Conservation (phyloP, 2,329 filamentous ascomycete genomes). For the Pseudogymnoascus sp. region DNA sequence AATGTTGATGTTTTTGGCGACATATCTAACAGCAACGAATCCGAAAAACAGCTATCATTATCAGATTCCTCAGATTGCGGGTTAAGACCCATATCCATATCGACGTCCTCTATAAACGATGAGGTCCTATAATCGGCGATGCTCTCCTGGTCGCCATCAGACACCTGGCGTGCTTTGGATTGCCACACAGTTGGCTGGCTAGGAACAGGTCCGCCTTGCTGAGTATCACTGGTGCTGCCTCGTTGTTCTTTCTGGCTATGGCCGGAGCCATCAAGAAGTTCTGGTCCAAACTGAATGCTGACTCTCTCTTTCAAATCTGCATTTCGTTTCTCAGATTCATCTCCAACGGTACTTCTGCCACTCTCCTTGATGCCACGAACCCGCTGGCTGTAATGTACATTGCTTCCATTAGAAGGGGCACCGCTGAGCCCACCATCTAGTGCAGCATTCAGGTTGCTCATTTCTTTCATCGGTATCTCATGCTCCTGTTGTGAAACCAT, state of each 20-base stretch:
- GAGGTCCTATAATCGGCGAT: background rate
- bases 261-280: background rate
- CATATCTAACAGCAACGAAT: background rate
- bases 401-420: too few relatives aligned
- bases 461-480: too few relatives aligned
- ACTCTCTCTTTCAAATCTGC: background rate
- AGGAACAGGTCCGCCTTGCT: background rate
- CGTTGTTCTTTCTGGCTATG: background rate
- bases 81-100: background rate
- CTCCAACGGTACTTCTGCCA: too few relatives aligned
- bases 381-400: too few relatives aligned
- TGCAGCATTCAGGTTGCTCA: too few relatives aligned
- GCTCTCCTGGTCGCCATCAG: background rate
- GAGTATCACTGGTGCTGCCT: background rate
- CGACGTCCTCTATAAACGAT: background rate
- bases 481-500: background rate
- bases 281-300: background rate
- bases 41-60: background rate
- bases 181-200: background rate
- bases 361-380: too few relatives aligned
- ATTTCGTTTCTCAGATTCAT: too few relatives aligned
- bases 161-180: background rate
- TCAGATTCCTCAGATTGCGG: background rate
- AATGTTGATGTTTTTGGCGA: background rate
- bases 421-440: too few relatives aligned